Conservation (phyloP, 257 asterid species). For the Petunia axillaris region DNA sequence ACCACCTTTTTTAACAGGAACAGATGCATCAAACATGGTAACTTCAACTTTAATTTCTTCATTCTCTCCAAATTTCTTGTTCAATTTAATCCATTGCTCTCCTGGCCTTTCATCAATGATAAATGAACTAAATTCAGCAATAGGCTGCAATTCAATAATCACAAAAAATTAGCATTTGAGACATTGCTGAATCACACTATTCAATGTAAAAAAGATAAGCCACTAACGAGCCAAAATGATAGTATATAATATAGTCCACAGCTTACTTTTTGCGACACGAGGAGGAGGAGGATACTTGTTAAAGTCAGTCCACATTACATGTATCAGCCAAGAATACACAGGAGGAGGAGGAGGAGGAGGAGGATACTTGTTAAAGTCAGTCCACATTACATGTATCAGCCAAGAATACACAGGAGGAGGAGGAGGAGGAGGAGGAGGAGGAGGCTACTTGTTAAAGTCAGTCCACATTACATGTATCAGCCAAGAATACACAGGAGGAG, state of each 20-base stretch:
- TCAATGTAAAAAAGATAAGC: background rate
- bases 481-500: too few relatives aligned
- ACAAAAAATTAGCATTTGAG: slow-evolving; percentile 43
- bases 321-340: background rate
- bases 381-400: background rate
- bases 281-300: too few relatives aligned
- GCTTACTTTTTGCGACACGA: background rate
- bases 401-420: too few relatives aligned
- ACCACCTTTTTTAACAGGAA: slow-evolving; percentile 56
- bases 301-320: background rate
- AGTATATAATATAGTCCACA: background rate
- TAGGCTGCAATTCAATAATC: slow-evolving; percentile 49
- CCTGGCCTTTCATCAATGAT: slow-evolving; percentile 72
- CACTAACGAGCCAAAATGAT: background rate
- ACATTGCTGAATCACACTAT: background rate
- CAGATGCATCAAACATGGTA: slow-evolving; percentile 81
- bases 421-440: too few relatives aligned
- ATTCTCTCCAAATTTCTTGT: slow-evolving; percentile 57
- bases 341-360: too few relatives aligned
- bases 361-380: background rate
- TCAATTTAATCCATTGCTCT: slow-evolving; percentile 82
- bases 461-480: background rate
- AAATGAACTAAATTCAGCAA: slow-evolving; percentile 63
- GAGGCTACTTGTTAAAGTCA: background rate
- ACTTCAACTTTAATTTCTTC: slow-evolving; percentile 91